A percentile compares a stretch with the other conserved stretches of the same genome.
These are phyloP conservation scores for Acidiella bohemica DNA, from an alignment of 495 filamentous ascomycete genomes.

Conservation along the genomic window DNA sequence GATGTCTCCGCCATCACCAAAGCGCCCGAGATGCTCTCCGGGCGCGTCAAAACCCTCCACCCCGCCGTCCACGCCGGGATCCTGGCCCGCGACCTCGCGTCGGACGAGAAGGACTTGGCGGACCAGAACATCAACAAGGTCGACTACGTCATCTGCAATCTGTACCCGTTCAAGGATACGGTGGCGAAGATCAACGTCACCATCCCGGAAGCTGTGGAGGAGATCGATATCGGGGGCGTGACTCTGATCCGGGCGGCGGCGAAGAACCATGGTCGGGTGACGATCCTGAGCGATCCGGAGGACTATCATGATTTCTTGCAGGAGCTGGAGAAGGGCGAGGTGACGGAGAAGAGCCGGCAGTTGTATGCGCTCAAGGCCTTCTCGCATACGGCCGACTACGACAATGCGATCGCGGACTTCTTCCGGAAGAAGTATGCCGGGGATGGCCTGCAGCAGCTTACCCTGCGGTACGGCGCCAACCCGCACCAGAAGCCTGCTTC, in stretches of 20 bases:
- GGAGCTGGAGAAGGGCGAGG: constrained; percentile 73
- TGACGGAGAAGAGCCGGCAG: constrained; percentile 69
- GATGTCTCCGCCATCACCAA: constrained; percentile 96
- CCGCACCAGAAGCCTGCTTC: constrained; percentile 94
- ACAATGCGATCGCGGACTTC: constrained; percentile 85
- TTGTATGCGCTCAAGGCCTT: constrained; percentile 91
- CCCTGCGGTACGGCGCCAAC: constrained; percentile 89
- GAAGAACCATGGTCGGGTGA: constrained; percentile 92
- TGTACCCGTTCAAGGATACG: constrained; percentile 97
- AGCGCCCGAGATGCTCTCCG: constrained; percentile 94
- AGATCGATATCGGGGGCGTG: constrained; percentile 96
- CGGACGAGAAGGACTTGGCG: constrained; percentile 90
- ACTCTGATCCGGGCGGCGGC: constrained; percentile 91
- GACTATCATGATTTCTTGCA: constrained; percentile 91
- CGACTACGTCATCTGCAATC: constrained; percentile 95
- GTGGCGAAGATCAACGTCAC: constrained; percentile 94
- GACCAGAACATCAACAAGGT: constrained; percentile 96
- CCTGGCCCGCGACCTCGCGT: constrained; percentile 78
- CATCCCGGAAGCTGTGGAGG: constrained; percentile 88
- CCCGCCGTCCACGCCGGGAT: constrained; percentile 82
- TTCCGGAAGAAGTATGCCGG: constrained; percentile 93
- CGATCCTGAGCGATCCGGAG: constrained; percentile 80
- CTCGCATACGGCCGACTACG: constrained; percentile 96
- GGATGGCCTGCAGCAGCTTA: constrained; percentile 65
- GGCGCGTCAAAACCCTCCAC: constrained; percentile 94